Evolutionary conservation across 2,329 filamentous ascomycete species (phyloP).

Genomic region (Xylariaceae sp.): DNA sequence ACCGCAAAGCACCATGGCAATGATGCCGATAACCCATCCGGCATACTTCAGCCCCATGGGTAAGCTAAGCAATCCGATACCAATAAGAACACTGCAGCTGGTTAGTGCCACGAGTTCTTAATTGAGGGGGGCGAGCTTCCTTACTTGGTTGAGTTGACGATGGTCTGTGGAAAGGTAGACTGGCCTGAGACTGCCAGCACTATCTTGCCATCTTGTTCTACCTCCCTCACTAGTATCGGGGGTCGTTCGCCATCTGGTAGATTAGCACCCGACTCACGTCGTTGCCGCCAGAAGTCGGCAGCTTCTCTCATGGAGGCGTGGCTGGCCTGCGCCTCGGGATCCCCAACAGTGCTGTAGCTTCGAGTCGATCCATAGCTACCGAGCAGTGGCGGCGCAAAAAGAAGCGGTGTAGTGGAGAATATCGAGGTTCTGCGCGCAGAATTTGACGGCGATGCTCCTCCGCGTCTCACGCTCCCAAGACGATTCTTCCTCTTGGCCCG

Average conservation of each 20-base stretch:
- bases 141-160: conserved; percentile 89
- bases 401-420: conserved; percentile 53
- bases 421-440: conserved; percentile 41
- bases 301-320: conserved; percentile 47
- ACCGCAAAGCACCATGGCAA: conserved; percentile 68
- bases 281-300: conserved; percentile 47
- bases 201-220: conserved; percentile 81
- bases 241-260: conserved; percentile 55
- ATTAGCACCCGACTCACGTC: conserved; percentile 45
- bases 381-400: conserved; percentile 63
- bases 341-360: conserved; percentile 52
- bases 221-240: conserved; percentile 79
- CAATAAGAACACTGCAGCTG: conserved; percentile 63
- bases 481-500: conserved; percentile 40
- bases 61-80: conserved; percentile 81
- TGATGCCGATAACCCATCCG: conserved; percentile 79
- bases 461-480: conserved; percentile 37
- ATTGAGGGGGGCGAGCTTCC: conserved; percentile 11
- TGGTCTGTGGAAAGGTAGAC: conserved; percentile 90
- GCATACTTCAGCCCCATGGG: conserved; percentile 83
- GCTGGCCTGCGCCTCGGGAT: conserved; percentile 40
- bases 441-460: conserved; percentile 27
- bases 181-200: conserved; percentile 83
- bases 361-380: conserved; percentile 61
- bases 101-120: conserved; percentile 8